phyloP scores from a whole-genome alignment of 305 asterid genomes.

The Fraxinus platypoda region DNA sequence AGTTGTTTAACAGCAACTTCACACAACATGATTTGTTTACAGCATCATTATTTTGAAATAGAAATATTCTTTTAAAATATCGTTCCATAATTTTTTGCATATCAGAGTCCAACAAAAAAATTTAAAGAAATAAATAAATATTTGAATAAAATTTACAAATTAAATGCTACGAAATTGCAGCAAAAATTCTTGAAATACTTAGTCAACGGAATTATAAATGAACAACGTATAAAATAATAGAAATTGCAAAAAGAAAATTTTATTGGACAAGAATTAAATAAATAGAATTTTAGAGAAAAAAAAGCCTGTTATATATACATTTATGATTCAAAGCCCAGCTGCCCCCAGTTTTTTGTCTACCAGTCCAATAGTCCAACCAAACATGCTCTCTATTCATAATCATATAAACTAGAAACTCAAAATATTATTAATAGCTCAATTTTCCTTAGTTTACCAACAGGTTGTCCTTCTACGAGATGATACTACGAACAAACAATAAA shows the following conservation, averaged over 20 bases:
- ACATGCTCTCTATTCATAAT: background rate
- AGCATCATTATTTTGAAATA: too few species aligned
- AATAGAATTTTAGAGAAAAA: too few species aligned
- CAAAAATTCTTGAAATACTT: background rate
- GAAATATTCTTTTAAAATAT: background rate
- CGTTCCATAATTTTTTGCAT: background rate
- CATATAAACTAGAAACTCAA: background rate
- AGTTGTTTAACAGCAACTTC: background rate
- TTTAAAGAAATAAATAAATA: too few species aligned
- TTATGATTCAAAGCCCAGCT: background rate
- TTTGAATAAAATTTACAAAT: background rate
- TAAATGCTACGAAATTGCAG: background rate
- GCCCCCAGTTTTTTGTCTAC: background rate
- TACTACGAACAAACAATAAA: background rate
- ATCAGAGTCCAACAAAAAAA: background rate
- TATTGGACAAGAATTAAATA: too few species aligned
- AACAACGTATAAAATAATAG: too few species aligned
- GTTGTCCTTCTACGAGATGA: background rate
- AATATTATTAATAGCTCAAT: too few species aligned
- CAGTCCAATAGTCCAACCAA: too few species aligned
- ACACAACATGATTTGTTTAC: background rate
- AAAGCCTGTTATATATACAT: too few species aligned
- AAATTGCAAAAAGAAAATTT: too few species aligned
- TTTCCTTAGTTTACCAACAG: background rate
- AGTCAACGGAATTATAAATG: background rate